Percentiles rank a stretch among this genome's conserved stretches.
Conservation (phyloP, 163 green algal genomes). For the Chlorella variabilis region DNA sequence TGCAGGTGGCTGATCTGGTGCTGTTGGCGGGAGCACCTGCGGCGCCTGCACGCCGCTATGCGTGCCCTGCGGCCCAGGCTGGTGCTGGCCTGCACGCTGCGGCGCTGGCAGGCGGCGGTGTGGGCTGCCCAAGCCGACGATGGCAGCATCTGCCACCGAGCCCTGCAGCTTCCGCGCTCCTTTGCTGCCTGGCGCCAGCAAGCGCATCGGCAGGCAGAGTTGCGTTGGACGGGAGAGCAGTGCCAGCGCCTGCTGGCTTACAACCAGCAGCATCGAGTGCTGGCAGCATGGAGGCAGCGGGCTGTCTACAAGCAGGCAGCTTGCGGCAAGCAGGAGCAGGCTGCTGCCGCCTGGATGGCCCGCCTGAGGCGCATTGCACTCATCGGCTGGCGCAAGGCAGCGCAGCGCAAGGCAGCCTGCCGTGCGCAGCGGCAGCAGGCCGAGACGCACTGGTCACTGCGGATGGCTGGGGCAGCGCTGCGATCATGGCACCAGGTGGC, state of each 20-base stretch:
- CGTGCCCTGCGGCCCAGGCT: not conserved
- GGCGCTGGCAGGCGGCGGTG: not conserved
- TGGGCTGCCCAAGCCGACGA: not conserved
- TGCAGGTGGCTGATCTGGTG: conserved; percentile 6
- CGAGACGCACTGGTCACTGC: not conserved
- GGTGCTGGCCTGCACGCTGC: not conserved
- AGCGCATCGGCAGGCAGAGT: not conserved
- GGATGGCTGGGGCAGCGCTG: not conserved
- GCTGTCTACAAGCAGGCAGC: not conserved
- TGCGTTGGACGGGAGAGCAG: not conserved
- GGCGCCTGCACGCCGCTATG: not conserved
- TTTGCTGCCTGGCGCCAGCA: not conserved
- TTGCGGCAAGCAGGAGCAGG: not conserved
- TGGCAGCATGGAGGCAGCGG: conserved; percentile 6
- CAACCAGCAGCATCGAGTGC: not conserved
- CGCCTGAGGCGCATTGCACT: not conserved
- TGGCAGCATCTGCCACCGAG: conserved; percentile 6
- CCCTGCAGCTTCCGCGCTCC: conserved; percentile 19
- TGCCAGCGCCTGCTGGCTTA: not conserved
- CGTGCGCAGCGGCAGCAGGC: not conserved
- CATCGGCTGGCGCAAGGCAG: not conserved
- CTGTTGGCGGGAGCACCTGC: conserved; percentile 1
- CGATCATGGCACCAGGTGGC: not conserved
- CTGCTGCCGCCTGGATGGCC: not conserved
- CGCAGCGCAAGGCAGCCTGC: not conserved